Conservation (phyloP, 805 yeast species). For the Kodamaea hsintzibuensis region DNA sequence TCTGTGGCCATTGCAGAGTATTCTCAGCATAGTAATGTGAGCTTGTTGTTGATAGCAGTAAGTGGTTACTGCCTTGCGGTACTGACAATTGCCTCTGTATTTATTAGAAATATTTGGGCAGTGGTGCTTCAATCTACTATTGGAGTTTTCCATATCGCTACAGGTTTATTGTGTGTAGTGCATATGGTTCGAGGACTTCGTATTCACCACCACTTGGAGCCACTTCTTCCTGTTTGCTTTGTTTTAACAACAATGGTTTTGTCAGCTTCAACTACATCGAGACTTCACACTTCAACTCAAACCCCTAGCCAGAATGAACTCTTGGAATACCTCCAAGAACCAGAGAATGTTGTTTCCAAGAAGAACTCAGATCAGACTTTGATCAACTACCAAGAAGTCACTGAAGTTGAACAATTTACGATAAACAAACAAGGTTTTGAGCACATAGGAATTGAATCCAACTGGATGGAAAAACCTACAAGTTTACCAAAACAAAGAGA, state of each 20-base stretch:
- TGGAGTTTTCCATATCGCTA: background rate
- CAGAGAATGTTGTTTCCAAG: constrained; percentile 6
- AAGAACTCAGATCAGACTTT: constrained; percentile 14
- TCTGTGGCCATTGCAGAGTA: constrained; percentile 2
- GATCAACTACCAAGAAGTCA: constrained; percentile 9
- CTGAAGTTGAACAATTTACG: constrained; percentile 19
- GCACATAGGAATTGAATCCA: background rate
- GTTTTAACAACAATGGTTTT: background rate
- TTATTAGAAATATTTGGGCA: background rate
- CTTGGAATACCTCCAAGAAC: background rate
- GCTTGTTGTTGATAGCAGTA: constrained; percentile 3
- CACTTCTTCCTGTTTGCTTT: background rate
- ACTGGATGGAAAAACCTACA: background rate
- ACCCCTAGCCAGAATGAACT: background rate
- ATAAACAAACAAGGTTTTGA: background rate
- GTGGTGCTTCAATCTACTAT: background rate
- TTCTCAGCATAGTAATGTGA: background rate
- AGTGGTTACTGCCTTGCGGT: constrained; percentile 7
- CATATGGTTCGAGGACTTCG: constrained; percentile 1
- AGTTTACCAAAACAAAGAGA: background rate
- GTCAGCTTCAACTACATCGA: background rate
- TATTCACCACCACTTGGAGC: background rate
- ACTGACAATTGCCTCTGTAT: background rate
- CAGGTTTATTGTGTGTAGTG: constrained; percentile 2
- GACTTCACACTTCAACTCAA: background rate